Percentiles rank a stretch among this genome's conserved stretches.
Conservation (phyloP, 768 basidiomycete species). For the Boletus coccyginus region DNA sequence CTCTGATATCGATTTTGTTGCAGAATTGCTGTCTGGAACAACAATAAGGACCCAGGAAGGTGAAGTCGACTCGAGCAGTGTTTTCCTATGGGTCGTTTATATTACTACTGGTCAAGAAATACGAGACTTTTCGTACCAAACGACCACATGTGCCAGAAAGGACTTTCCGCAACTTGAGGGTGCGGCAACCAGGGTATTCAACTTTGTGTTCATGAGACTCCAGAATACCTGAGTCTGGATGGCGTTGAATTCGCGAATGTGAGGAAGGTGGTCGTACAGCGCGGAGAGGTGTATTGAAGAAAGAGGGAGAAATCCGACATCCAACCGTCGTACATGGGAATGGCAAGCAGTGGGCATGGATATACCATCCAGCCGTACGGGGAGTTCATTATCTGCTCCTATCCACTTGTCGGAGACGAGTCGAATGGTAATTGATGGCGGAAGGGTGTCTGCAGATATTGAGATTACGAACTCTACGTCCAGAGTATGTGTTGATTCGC, state of each 20-base stretch:
- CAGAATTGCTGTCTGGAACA: conserved; percentile 55
- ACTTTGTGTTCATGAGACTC: conserved; percentile 64
- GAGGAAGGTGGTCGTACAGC: conserved; percentile 44
- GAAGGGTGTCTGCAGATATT: conserved; percentile 54
- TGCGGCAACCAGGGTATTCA: conserved; percentile 71
- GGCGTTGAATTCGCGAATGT: conserved; percentile 64
- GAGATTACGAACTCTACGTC: conserved; percentile 81
- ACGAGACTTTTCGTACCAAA: conserved; percentile 56
- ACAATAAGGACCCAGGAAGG: conserved; percentile 63
- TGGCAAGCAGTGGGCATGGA: conserved; percentile 68
- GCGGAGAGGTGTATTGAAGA: conserved; percentile 45
- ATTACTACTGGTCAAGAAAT: conserved; percentile 7
- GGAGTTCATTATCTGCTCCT: conserved; percentile 77
- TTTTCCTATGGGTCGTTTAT: conserved; percentile 46
- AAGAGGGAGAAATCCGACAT: conserved; percentile 71
- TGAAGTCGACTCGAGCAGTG: conserved; percentile 38
- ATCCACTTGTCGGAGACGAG: conserved; percentile 92
- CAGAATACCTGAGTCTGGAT: conserved; percentile 92
- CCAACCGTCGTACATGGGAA: conserved; percentile 59
- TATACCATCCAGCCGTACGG: conserved; percentile 61
- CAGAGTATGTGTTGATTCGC: conserved; percentile 56
- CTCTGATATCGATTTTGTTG: conserved; percentile 53
- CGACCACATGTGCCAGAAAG: conserved; percentile 60
- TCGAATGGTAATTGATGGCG: conserved; percentile 68
- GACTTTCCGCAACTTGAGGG: conserved; percentile 85